Evolutionary conservation across 352 stramenopile genomes (phyloP).

Genomic region (Poterioochromonas sp.): DNA sequence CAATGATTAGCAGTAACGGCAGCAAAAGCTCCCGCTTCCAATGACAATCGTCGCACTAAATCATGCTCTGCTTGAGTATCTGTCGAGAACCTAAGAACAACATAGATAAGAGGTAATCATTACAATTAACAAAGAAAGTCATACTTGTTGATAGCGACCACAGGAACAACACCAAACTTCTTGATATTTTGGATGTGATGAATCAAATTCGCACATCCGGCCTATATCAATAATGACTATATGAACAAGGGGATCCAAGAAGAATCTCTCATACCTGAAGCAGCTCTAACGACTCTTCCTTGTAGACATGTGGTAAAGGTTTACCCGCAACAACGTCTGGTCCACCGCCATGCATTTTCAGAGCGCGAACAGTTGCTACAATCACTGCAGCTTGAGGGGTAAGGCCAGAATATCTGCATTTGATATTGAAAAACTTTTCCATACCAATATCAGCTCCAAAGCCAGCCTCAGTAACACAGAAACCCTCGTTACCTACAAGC

Average conservation of each 20-base stretch:
- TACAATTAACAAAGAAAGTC: constrained; percentile 37
- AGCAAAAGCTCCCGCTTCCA: constrained; percentile 83
- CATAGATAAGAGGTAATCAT: constrained; percentile 48
- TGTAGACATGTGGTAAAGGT: constrained; percentile 67
- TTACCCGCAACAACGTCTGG: constrained; percentile 84
- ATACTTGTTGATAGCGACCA: constrained; percentile 90
- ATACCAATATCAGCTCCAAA: constrained; percentile 94
- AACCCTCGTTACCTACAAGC: constrained; percentile 83
- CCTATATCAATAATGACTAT: not conserved
- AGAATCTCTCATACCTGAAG: constrained; percentile 53
- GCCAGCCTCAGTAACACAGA: constrained; percentile 90
- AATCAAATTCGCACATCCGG: constrained; percentile 74
- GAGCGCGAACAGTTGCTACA: constrained; percentile 89
- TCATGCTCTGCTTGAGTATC: constrained; percentile 73
- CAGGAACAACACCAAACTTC: constrained; percentile 85
- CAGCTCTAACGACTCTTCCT: constrained; percentile 88
- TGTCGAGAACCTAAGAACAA: constrained; percentile 48
- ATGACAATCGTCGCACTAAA: constrained; percentile 71
- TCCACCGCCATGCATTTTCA: constrained; percentile 98
- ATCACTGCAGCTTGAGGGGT: constrained; percentile 91
- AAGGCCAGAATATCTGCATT: constrained; percentile 85
- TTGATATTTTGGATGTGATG: constrained; percentile 90
- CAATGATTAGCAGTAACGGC: constrained; percentile 78
- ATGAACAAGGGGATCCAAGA: no score
- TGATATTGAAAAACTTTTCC: constrained; percentile 98